phyloP scores from a whole-genome alignment of 1,139 yeast genomes.

The Pichia sp. region DNA sequence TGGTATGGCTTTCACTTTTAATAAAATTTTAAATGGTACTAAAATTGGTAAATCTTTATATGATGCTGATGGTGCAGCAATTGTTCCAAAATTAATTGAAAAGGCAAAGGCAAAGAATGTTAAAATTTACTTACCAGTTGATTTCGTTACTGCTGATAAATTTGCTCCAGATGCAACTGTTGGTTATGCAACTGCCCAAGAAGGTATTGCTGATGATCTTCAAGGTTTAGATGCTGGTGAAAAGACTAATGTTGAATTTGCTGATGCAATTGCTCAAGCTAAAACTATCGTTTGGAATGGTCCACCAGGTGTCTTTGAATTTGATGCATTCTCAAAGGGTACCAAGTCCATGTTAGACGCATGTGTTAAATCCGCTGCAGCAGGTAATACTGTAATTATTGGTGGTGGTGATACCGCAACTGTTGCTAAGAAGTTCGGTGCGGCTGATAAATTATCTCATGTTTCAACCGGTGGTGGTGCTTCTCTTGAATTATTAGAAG shows the following conservation, averaged over 20 bases:
- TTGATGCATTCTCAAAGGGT: conserved; percentile 82
- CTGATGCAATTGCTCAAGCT: conserved; percentile 76
- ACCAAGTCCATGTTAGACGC: conserved; percentile 86
- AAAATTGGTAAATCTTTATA: conserved; percentile 83
- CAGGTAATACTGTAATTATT: conserved; percentile 89
- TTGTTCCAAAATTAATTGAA: conserved; percentile 79
- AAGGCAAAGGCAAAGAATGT: conserved; percentile 95
- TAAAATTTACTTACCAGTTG: conserved; percentile 86
- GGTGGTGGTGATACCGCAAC: conserved; percentile 99
- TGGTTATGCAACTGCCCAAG: conserved; percentile 73
- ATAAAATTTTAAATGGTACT: conserved; percentile 80
- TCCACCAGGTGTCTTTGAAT: conserved; percentile 98
- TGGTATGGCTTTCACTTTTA: conserved; percentile 99
- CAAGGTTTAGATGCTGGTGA: conserved; percentile 96
- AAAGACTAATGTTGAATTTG: conserved; percentile 70
- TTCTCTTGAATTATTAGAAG: conserved; percentile 93
- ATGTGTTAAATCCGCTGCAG: conserved; percentile 75
- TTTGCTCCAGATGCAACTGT: conserved; percentile 84
- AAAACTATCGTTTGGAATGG: conserved; percentile 99
- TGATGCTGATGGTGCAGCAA: conserved; percentile 90
- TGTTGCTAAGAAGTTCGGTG: conserved; percentile 96
- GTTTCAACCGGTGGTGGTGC: conserved; percentile 99
- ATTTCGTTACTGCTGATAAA: conserved; percentile 89
- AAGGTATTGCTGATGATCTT: conserved; percentile 90
- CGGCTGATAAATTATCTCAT: conserved; percentile 88